Percentiles rank a stretch among this genome's conserved stretches.
Evolutionary conservation across 495 filamentous ascomycete genomes (phyloP).

Genomic region (Neurospora sp.): DNA sequence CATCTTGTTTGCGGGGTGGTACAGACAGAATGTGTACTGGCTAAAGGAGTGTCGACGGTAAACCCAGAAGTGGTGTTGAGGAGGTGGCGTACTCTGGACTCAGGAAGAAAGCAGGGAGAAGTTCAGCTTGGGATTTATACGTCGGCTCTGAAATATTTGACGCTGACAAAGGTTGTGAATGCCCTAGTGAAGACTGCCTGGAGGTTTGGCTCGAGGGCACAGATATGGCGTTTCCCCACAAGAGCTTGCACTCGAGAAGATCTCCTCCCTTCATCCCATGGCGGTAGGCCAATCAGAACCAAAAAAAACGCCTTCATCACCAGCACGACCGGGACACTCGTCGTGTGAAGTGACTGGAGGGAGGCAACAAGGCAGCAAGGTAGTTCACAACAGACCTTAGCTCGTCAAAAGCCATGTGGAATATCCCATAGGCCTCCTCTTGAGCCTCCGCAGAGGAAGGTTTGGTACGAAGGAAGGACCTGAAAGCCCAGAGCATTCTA

Average conservation of each 20-base stretch:
- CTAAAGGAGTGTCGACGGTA: not conserved
- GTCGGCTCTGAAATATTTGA: not conserved
- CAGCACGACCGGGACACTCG: not conserved
- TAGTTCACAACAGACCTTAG: not conserved
- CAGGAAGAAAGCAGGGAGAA: not conserved
- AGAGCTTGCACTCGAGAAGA: not conserved
- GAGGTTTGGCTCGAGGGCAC: not conserved
- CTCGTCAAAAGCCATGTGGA: not conserved
- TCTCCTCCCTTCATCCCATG: not conserved
- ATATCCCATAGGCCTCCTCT: not conserved
- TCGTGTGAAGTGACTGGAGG: not conserved
- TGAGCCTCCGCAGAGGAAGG: not conserved
- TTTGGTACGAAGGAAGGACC: not conserved
- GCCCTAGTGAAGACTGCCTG: not conserved
- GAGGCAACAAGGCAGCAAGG: not conserved
- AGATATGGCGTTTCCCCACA: not conserved
- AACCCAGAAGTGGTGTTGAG: not conserved
- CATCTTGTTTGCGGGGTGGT: not conserved
- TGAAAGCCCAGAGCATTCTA: not conserved
- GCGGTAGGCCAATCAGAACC: not conserved
- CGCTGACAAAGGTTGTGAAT: not conserved
- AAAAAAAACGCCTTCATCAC: not conserved
- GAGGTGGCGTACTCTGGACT: not conserved
- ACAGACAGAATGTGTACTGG: not conserved
- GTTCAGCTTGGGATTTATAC: not conserved